A percentile compares a stretch with the other conserved stretches of the same genome.
These are phyloP conservation scores for Scheffersomyces illinoinensis DNA, from an alignment of 1,139 yeast genomes.

Conservation along the genomic window DNA sequence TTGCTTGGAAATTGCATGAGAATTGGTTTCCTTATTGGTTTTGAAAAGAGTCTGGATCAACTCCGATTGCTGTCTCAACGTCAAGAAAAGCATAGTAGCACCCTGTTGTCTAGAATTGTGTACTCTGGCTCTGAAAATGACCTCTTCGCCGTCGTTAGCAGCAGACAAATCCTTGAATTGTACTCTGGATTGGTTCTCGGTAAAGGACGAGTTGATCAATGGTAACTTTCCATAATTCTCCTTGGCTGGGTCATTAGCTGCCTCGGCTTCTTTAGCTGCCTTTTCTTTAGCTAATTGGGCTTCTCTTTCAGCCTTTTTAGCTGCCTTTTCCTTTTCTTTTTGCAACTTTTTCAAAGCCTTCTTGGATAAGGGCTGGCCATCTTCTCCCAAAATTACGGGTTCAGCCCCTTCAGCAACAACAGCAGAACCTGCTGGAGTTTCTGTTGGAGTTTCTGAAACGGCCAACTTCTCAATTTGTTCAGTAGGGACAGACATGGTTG, in stretches of 20 bases:
- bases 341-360: slow-evolving; percentile 93
- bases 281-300: slow-evolving; percentile 84
- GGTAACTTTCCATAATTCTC: slow-evolving; percentile 90
- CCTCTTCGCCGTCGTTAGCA: slow-evolving; percentile 73
- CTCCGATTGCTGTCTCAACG: slow-evolving; percentile 86
- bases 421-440: slow-evolving; percentile 14
- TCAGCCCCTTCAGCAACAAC: slow-evolving; percentile 17
- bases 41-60: slow-evolving; percentile 83
- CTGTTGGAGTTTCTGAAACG: slow-evolving; percentile 21
- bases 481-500: slow-evolving; percentile 32
- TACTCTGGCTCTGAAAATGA: slow-evolving; percentile 88
- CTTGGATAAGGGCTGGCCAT: slow-evolving; percentile 93
- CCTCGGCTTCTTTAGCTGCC: slow-evolving; percentile 79
- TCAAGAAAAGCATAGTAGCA: slow-evolving; percentile 87
- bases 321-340: slow-evolving; percentile 90
- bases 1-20: slow-evolving; percentile 76
- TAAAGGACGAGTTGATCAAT: slow-evolving; percentile 73
- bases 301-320: slow-evolving; percentile 90
- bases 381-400: slow-evolving; percentile 60
- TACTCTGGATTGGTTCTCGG: slow-evolving; percentile 61
- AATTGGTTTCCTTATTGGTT: slow-evolving; percentile 55
- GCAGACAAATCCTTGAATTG: slow-evolving; percentile 57
- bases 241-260: slow-evolving; percentile 82
- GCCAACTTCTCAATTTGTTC: slow-evolving; percentile 37
- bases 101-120: slow-evolving; percentile 95